Evolutionary conservation across 176 grass and related monocot species (phyloP), one percentile per base, ranked within the genome.

Genomic region (Poa annua): DNA sequence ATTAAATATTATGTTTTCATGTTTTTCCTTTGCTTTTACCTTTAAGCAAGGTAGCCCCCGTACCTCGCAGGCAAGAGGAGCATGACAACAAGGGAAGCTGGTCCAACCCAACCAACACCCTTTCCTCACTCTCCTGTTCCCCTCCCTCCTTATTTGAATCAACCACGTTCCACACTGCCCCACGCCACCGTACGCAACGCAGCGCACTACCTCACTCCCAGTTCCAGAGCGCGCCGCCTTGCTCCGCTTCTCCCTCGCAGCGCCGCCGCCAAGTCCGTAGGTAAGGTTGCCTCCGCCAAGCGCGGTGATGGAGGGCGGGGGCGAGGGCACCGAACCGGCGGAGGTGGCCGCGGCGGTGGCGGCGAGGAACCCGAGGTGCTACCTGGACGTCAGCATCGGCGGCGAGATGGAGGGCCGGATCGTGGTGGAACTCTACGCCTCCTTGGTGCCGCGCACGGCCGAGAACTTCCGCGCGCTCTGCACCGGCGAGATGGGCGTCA

Each of bases 391-490:
- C 22, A 93, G 88, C 86, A 95, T 98, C 77, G 96, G 85, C 22
- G 92, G 90, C 29, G 92, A 93, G 11, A 76, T 95, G 91, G 96
- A 98, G 83, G 96, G 92, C 57, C 81, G 96, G 71, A 90, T 98
- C 83, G 88, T 98, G 76, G 84, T 93, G 70, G 91, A 98, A 61
- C 96, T 95, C 65, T 95, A 86, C 77, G 85, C 85, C 15, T 91
- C 84, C 17, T 76, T 98, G 70, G 87, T 47, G 74, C 91, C 96
- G 16, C 81, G 78, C 84, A 93, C 92, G 45, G 96, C 92, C 5
- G 96, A 98, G 89, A 95, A 98, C 84, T 98, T 98, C 77, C 94
- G 96, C 83, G 91, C 85, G 59, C 96, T 98, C 66, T 98, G 96
- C 86, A 95, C 92, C 54, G 96, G 96, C 50, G 91, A 98, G 91